Percentiles rank a stretch among this genome's conserved stretches.
These are phyloP conservation scores for Pythium apleroticum DNA, from an alignment of 352 stramenopile species.

Conservation along the genomic window DNA sequence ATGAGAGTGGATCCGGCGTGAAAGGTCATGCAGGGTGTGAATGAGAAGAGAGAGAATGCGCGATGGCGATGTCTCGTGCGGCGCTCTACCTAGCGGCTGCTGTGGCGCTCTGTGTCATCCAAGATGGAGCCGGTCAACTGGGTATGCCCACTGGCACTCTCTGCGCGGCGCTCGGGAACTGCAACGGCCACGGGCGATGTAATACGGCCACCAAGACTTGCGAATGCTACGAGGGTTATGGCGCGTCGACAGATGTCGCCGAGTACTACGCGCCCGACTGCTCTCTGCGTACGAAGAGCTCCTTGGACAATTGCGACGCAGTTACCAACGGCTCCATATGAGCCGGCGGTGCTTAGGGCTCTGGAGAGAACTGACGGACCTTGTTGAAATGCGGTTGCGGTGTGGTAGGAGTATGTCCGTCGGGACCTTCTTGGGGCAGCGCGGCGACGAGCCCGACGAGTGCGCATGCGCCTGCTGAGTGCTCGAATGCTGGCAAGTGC, in stretches of 20 bases:
- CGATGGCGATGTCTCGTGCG: not conserved
- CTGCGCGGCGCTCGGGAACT: conserved; percentile 81
- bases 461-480: conserved; percentile 50
- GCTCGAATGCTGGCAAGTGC: conserved; percentile 65
- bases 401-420: conserved; percentile 60
- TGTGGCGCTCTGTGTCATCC: not conserved
- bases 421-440: conserved; percentile 58
- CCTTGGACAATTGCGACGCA: not conserved
- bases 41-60: not conserved
- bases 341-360: conserved; percentile 16
- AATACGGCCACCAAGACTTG: conserved; percentile 83
- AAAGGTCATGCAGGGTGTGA: not conserved
- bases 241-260: conserved; percentile 75
- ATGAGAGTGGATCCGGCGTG: conserved; percentile 1
- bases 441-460: conserved; percentile 44
- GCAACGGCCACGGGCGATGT: conserved; percentile 89
- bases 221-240: conserved; percentile 87
- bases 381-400: not conserved
- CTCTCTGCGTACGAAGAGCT: conserved; percentile 49
- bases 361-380: too few relatives aligned
- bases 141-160: conserved; percentile 60
- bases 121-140: conserved; percentile 34
- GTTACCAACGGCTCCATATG: conserved; percentile 19
- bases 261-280: conserved; percentile 84
- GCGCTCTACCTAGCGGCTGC: not conserved